phyloP scores from a whole-genome alignment of 176 grass and related monocot species.

The Musa troglodytarum region DNA sequence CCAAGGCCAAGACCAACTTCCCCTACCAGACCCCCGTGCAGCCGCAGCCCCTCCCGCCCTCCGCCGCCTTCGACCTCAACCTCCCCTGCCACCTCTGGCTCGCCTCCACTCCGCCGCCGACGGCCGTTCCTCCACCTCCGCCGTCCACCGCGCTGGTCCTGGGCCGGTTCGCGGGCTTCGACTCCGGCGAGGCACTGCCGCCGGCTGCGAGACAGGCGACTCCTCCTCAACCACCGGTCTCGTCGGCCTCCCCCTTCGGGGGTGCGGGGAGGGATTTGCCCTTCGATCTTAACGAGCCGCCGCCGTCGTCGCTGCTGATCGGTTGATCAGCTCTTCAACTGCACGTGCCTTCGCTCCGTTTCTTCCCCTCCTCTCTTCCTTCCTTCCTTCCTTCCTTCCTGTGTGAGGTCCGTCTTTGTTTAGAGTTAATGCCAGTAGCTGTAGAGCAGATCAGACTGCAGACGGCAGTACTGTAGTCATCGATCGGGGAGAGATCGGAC shows the following conservation, averaged over 20 bases:
- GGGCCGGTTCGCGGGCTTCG: neutral
- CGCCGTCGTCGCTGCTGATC: conserved; percentile 25
- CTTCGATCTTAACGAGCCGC: conserved; percentile 95
- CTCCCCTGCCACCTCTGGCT: conserved; percentile 35
- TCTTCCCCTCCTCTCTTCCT: neutral
- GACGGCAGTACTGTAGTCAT: neutral
- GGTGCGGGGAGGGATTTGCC: conserved; percentile 22
- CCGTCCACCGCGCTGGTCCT: conserved; percentile 83
- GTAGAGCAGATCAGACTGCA: neutral
- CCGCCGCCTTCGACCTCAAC: conserved; percentile 23
- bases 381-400: neutral
- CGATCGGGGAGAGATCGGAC: neutral
- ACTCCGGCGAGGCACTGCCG: neutral
- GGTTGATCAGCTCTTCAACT: neutral
- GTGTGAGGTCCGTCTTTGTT: neutral
- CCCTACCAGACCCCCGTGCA: neutral
- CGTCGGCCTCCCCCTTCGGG: conserved; percentile 1
- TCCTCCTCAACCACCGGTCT: neutral
- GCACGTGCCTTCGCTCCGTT: neutral
- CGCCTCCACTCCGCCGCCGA: conserved; percentile 1
- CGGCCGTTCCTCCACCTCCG: conserved; percentile 1
- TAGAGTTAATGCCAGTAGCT: neutral
- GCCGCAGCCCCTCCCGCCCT: neutral
- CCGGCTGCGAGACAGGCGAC: no score
- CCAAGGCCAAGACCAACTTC: conserved; percentile 84